Evolutionary conservation across 495 filamentous ascomycete genomes (phyloP).

Genomic region (Aspergillus sclerotioniger): DNA sequence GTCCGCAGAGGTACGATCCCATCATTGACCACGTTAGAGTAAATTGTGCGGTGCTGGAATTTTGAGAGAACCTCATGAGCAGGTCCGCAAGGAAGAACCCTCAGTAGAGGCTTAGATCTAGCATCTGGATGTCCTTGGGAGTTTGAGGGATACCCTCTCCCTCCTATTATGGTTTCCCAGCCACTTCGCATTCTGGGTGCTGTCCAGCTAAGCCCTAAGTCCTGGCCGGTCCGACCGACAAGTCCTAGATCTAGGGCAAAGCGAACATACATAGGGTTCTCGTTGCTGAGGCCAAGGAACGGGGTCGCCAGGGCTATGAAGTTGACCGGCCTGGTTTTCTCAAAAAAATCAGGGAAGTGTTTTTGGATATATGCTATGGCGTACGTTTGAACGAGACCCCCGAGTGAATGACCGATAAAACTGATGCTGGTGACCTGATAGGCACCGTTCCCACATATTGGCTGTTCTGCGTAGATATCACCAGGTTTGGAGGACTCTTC

Average conservation of each 20-base stretch:
- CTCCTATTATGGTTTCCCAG: conserved; percentile 82
- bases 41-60: conserved; percentile 89
- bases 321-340: conserved; percentile 82
- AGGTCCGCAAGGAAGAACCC: conserved; percentile 89
- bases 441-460: conserved; percentile 46
- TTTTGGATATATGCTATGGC: conserved; percentile 97
- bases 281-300: conserved; percentile 90
- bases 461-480: conserved; percentile 13
- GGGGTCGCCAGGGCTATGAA: conserved; percentile 91
- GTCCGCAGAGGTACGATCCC: conserved; percentile 94
- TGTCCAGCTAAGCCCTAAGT: conserved; percentile 91
- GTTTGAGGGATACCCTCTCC: conserved; percentile 64
- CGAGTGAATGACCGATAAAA: conserved; percentile 91
- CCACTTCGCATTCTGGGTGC: conserved; percentile 81
- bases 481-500: conserved; percentile 6
- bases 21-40: conserved; percentile 98
- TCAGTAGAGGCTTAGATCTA: conserved; percentile 81
- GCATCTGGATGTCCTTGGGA: conserved; percentile 66
- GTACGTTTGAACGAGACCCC: conserved; percentile 89
- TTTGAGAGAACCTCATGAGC: conserved; percentile 82
- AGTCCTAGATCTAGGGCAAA: conserved; percentile 96
- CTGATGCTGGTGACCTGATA: conserved; percentile 95
- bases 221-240: conserved; percentile 91
- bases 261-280: conserved; percentile 95
- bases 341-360: conserved; percentile 88